These are phyloP conservation scores for Erythrophleum fordii DNA, from an alignment of 306 rosid genomes.

Conservation along the genomic window DNA sequence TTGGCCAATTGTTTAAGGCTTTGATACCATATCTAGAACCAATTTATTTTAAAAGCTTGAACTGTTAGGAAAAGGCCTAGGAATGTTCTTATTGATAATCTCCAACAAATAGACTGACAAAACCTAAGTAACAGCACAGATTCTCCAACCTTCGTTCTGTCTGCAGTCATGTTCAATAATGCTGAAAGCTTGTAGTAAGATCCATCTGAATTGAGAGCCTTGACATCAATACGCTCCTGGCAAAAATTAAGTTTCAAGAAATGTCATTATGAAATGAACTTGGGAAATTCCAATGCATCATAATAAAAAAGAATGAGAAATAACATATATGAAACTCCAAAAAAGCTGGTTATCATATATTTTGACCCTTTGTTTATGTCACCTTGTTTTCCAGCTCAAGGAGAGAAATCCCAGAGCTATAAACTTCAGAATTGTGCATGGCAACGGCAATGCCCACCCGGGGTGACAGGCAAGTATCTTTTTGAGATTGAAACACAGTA, in stretches of 20 bases:
- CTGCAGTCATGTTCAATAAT: slow-evolving; percentile 81
- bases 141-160: slow-evolving; percentile 85
- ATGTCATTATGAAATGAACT: slow-evolving; percentile 34
- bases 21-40: not conserved
- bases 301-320: not conserved
- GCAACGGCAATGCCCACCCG: slow-evolving; percentile 94
- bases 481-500: slow-evolving; percentile 73
- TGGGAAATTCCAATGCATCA: slow-evolving; percentile 23
- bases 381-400: slow-evolving; percentile 98
- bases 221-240: slow-evolving; percentile 91
- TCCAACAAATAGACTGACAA: not conserved
- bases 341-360: not conserved
- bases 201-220: slow-evolving; percentile 86
- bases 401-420: slow-evolving; percentile 85
- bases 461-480: slow-evolving; percentile 71
- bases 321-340: not conserved
- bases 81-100: not conserved
- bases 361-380: slow-evolving; percentile 32
- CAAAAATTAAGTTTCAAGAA: slow-evolving; percentile 39
- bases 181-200: slow-evolving; percentile 94
- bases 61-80: not conserved
- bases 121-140: slow-evolving; percentile 22
- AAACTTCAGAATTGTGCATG: slow-evolving; percentile 63
- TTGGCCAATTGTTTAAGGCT: not conserved
- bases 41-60: slow-evolving; percentile 2